Evolutionary conservation across 306 rosid species (phyloP).

Genomic region (Leucaena leucocephala): DNA sequence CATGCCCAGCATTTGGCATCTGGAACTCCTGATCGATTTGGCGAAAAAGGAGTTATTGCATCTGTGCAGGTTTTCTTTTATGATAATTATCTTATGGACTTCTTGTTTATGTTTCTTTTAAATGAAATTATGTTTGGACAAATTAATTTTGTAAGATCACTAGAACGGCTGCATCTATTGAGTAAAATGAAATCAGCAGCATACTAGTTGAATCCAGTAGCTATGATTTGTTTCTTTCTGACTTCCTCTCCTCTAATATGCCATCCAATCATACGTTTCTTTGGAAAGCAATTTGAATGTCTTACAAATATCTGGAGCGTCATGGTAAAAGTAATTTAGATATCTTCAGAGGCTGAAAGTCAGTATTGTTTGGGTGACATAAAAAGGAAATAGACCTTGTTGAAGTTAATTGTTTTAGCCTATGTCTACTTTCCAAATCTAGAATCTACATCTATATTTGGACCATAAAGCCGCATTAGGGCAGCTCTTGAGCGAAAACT

Average conservation of each 20-base stretch:
- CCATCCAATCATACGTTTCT: constrained; percentile 5
- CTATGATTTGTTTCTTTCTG: background rate
- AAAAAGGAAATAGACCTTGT: background rate
- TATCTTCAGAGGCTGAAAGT: constrained; percentile 12
- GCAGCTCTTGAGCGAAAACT: constrained; percentile 3
- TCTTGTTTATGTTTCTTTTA: background rate
- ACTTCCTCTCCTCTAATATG: background rate
- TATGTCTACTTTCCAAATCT: background rate
- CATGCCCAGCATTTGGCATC: constrained; percentile 89
- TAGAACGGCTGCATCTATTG: background rate
- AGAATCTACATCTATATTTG: background rate
- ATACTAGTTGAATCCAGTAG: constrained; percentile 10
- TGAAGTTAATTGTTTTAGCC: background rate
- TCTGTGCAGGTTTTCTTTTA: constrained; percentile 69
- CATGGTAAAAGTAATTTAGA: background rate
- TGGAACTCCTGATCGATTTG: constrained; percentile 61
- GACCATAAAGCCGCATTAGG: constrained; percentile 8
- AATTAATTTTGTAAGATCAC: constrained; percentile 3
- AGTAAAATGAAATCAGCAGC: constrained; percentile 18
- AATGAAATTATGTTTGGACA: constrained; percentile 16
- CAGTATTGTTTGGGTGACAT: background rate
- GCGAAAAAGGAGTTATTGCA: constrained; percentile 67
- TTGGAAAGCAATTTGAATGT: background rate
- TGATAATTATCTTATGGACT: constrained; percentile 18
- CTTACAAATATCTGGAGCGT: constrained; percentile 18